Evolutionary conservation across 2,329 filamentous ascomycete genomes (phyloP).

Genomic region (Lecanicillium sp.): DNA sequence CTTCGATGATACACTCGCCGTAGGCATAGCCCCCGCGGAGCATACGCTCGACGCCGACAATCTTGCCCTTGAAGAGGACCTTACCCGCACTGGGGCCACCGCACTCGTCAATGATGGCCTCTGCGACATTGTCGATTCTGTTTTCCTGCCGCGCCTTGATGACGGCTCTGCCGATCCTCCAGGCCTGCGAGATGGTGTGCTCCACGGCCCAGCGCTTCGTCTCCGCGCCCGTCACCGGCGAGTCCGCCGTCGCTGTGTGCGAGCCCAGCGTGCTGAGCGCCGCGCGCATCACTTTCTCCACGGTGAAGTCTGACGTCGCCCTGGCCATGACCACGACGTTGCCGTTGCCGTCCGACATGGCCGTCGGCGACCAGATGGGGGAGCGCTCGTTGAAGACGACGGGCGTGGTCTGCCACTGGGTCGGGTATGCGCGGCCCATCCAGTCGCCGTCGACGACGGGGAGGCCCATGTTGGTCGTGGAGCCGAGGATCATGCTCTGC

Average conservation of each 20-base stretch:
- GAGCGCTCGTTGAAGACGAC: conserved; percentile 44
- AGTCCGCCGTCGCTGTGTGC: conserved; percentile 42
- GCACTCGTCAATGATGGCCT: conserved; percentile 52
- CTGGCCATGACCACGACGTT: conserved; percentile 45
- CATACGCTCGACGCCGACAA: conserved; percentile 52
- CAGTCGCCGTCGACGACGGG: conserved; percentile 49
- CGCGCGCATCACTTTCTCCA: conserved; percentile 45
- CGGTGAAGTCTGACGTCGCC: conserved; percentile 38
- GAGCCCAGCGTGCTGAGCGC: conserved; percentile 52
- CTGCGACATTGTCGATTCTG: conserved; percentile 47
- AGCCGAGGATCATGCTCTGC: conserved; percentile 50
- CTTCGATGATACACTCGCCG: conserved; percentile 52
- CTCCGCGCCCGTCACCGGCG: conserved; percentile 42
- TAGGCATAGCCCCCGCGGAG: conserved; percentile 53
- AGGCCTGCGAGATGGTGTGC: conserved; percentile 47
- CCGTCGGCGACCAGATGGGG: conserved; percentile 39
- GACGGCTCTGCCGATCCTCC: conserved; percentile 56
- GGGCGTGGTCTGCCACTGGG: conserved; percentile 50
- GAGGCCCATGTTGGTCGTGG: conserved; percentile 44
- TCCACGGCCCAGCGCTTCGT: conserved; percentile 46
- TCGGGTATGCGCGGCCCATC: conserved; percentile 52
- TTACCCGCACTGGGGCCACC: conserved; percentile 47
- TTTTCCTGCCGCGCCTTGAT: conserved; percentile 43
- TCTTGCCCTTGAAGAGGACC: conserved; percentile 59
- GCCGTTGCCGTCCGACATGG: conserved; percentile 47